A percentile compares a stretch with the other conserved stretches of the same genome.
Evolutionary conservation across 345 rosid species (phyloP).

Genomic region (Citrus sinensis): DNA sequence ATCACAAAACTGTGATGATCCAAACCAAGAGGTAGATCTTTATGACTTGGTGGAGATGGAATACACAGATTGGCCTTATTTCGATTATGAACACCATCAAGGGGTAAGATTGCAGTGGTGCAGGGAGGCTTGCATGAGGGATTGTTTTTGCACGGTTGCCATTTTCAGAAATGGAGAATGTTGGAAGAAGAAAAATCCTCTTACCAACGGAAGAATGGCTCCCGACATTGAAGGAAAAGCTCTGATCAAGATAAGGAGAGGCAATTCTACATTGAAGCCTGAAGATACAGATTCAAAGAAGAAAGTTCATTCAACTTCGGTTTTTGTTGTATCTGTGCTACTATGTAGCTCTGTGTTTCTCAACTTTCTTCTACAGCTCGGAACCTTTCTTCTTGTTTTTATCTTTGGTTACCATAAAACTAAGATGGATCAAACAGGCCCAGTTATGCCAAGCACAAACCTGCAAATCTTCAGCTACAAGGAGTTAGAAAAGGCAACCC

Average conservation of each 20-base stretch:
- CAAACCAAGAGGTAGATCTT: slow-evolving; percentile 11
- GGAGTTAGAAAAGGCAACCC: slow-evolving; percentile 32
- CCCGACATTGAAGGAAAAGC: slow-evolving; percentile 18
- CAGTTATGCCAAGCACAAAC: slow-evolving; percentile 1
- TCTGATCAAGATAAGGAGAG: slow-evolving; percentile 33
- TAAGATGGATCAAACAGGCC: neutral
- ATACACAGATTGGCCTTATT: slow-evolving; percentile 28
- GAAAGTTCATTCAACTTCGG: slow-evolving; percentile 2
- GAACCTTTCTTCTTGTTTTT: neutral
- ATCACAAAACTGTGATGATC: slow-evolving; percentile 33
- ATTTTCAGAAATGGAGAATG: slow-evolving; percentile 20
- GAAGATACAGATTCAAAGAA: slow-evolving; percentile 8
- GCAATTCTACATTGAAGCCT: slow-evolving; percentile 12
- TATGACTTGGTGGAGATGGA: slow-evolving; percentile 22
- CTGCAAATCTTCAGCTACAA: slow-evolving; percentile 23
- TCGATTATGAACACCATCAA: slow-evolving; percentile 30
- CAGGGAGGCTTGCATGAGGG: slow-evolving; percentile 40
- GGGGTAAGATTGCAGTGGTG: slow-evolving; percentile 34
- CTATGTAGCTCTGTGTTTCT: slow-evolving; percentile 27
- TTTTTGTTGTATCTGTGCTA: slow-evolving; percentile 19
- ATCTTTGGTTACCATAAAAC: neutral
- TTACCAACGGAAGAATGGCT: slow-evolving; percentile 35
- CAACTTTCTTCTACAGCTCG: slow-evolving; percentile 8
- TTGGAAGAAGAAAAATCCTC: slow-evolving; percentile 52
- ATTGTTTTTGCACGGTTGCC: slow-evolving; percentile 57